Evolutionary conservation across 2,329 filamentous ascomycete species (phyloP).

Genomic region (Lecanoromycetidae sp.): DNA sequence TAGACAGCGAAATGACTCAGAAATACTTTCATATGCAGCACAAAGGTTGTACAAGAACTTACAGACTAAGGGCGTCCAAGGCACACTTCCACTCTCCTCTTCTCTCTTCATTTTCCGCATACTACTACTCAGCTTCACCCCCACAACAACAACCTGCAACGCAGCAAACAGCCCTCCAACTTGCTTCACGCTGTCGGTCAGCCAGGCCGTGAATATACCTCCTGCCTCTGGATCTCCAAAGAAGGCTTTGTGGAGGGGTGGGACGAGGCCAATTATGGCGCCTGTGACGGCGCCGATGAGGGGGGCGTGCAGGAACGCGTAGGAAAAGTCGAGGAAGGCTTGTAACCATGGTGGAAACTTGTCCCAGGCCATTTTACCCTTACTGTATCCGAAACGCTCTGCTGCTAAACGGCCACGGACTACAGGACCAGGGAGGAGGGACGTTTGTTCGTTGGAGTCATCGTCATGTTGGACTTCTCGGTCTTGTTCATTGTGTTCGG

Average conservation of each 20-base stretch:
- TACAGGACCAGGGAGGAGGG: slow-evolving; percentile 36
- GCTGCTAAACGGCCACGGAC: slow-evolving; percentile 22
- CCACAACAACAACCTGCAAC: slow-evolving; percentile 53
- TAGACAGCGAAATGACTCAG: too few species aligned
- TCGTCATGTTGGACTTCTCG: slow-evolving; percentile 20
- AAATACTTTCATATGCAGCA: too few species aligned
- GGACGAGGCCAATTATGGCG: slow-evolving; percentile 47
- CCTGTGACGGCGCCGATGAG: slow-evolving; percentile 49
- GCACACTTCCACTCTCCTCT: slow-evolving; percentile 32
- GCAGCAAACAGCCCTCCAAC: slow-evolving; percentile 53
- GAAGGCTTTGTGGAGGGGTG: slow-evolving; percentile 48
- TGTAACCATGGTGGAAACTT: slow-evolving; percentile 29
- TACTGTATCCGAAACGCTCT: slow-evolving; percentile 26
- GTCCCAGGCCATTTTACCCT: slow-evolving; percentile 26
- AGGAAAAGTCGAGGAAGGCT: slow-evolving; percentile 31
- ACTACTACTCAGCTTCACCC: slow-evolving; percentile 50
- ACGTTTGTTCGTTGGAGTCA: slow-evolving; percentile 32
- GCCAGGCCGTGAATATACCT: slow-evolving; percentile 54
- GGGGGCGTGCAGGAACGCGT: slow-evolving; percentile 48
- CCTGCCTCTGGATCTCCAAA: slow-evolving; percentile 47
- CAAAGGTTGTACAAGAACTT: too few species aligned
- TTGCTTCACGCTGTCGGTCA: slow-evolving; percentile 49
- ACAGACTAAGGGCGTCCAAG: slow-evolving; percentile 38
- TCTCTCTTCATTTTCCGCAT: slow-evolving; percentile 36
- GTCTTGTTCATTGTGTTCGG: slow-evolving; percentile 19